Evolutionary conservation across 805 yeast genomes (phyloP), one percentile per base, ranked within the genome.

Genomic region (Metschnikowia cubensis): DNA sequence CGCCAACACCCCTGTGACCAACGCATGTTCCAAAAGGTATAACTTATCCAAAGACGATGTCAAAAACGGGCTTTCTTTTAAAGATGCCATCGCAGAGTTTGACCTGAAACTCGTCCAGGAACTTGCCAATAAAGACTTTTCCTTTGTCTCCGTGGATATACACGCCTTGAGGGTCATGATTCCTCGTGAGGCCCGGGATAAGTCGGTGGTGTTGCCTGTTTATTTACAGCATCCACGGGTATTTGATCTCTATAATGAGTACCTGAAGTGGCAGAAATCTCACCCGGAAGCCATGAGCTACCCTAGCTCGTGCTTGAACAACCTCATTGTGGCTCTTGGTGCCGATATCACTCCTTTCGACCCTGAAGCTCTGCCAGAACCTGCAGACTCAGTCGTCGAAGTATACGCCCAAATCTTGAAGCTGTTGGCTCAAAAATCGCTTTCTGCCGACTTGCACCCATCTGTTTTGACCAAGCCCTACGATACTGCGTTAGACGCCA

Each of bases 111-210:
- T 84, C 44, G 76, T 76, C 50, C 71, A 73, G 41, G 62, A 70
- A 42, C 62, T 80, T 32, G 63, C 75, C 11, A 70, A 71, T 10
- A 64, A 67, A 44, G 83, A 82, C 36, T 84, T 87, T 63, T 73
- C 83, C 3, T 80, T 89, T 57, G 83, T 89, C 44, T 77, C 89
- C 0, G 72, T 81, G 53, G 81, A 82, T 60, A 75, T 85, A 10
- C 83, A 85, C 84, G 84, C 84, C 59, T 70, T 90, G 43, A 76
- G 90, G 52, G 91, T 91, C 43, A 85, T 84, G 60, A 69, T 91
- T 34, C 85, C 87, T 11, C 76, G 95, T 43, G 96, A 89, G 64
- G 88, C 96, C 6, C 74, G 89, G 37, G 96, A 88, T 62, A 82
- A 85, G 62, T 77, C 81, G 10, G 83, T 86, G 50, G 77, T 75